Conservation (phyloP, 2,329 filamentous ascomycete genomes). For the Ophiosphaerella korrae region DNA sequence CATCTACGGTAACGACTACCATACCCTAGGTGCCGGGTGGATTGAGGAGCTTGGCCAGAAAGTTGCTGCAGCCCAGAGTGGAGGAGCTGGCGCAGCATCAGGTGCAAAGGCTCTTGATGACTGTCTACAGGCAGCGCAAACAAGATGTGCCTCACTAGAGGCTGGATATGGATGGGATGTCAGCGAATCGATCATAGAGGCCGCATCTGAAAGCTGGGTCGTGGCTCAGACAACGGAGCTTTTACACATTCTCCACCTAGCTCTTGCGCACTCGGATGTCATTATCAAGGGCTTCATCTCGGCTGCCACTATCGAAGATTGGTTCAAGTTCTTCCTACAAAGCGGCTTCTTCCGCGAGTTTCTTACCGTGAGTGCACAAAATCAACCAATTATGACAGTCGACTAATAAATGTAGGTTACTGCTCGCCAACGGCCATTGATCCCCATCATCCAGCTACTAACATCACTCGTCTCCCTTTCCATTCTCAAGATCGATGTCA, state of each 20-base stretch:
- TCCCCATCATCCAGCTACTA: constrained; percentile 70
- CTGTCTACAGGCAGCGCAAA: constrained; percentile 56
- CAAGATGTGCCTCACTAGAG: constrained; percentile 54
- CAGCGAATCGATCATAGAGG: constrained; percentile 57
- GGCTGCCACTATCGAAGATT: constrained; percentile 38
- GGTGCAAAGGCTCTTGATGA: constrained; percentile 31
- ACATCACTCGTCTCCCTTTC: constrained; percentile 72
- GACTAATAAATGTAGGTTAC: constrained; percentile 9
- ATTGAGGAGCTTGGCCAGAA: constrained; percentile 41
- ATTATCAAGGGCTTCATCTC: constrained; percentile 41
- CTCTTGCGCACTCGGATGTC: constrained; percentile 72
- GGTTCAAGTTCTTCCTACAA: constrained; percentile 36
- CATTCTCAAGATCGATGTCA: constrained; percentile 70
- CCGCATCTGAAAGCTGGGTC: constrained; percentile 66
- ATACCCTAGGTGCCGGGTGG: constrained; percentile 35
- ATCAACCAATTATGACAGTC: too few relatives aligned
- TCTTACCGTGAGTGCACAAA: constrained; percentile 53
- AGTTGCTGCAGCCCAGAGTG: constrained; percentile 42
- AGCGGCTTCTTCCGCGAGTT: constrained; percentile 69
- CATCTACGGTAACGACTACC: constrained; percentile 36
- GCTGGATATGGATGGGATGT: constrained; percentile 54
- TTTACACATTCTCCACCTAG: constrained; percentile 72
- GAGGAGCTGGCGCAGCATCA: constrained; percentile 44
- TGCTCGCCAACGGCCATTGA: constrained; percentile 51
- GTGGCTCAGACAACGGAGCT: constrained; percentile 70